phyloP scores from a whole-genome alignment of 495 filamentous ascomycete genomes.

The Tuber calosporum region DNA sequence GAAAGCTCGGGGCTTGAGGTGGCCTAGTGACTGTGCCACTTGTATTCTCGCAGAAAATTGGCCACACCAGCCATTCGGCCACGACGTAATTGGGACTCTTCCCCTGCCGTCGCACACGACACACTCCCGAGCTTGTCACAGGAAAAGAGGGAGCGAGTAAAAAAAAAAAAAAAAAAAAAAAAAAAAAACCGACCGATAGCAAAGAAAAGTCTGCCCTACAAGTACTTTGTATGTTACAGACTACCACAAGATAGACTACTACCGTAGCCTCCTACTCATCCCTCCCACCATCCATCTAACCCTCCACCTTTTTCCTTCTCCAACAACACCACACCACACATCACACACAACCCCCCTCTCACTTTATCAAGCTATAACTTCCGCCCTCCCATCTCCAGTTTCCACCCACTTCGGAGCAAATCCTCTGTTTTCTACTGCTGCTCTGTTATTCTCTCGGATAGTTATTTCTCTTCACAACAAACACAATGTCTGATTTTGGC shows the following conservation, averaged over 20 bases:
- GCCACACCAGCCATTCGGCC: slow-evolving; percentile 16
- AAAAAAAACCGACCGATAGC: neutral
- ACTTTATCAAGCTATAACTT: slow-evolving; percentile 11
- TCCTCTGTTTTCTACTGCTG: slow-evolving; percentile 9
- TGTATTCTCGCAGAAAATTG: neutral
- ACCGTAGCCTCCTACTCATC: slow-evolving; percentile 24
- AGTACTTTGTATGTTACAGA: neutral
- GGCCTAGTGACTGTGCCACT: slow-evolving; percentile 36
- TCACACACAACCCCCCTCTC: neutral
- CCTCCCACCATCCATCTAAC: slow-evolving; percentile 8
- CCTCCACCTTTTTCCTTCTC: slow-evolving; percentile 19
- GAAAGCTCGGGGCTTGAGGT: slow-evolving; percentile 10
- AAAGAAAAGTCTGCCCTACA: too few species aligned
- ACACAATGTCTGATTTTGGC: slow-evolving; percentile 17
- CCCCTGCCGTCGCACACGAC: slow-evolving; percentile 31
- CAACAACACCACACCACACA: slow-evolving; percentile 24
- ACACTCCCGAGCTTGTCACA: slow-evolving; percentile 13
- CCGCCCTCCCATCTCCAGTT: slow-evolving; percentile 2
- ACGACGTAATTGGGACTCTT: slow-evolving; percentile 31
- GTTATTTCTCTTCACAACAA: neutral
- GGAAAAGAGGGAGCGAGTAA: neutral
- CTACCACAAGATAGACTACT: slow-evolving; percentile 11
- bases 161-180: neutral
- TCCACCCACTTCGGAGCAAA: slow-evolving; percentile 1
- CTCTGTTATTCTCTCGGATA: slow-evolving; percentile 9